phyloP scores from a whole-genome alignment of 352 stramenopile genomes.

The Pythium sukuiense region DNA sequence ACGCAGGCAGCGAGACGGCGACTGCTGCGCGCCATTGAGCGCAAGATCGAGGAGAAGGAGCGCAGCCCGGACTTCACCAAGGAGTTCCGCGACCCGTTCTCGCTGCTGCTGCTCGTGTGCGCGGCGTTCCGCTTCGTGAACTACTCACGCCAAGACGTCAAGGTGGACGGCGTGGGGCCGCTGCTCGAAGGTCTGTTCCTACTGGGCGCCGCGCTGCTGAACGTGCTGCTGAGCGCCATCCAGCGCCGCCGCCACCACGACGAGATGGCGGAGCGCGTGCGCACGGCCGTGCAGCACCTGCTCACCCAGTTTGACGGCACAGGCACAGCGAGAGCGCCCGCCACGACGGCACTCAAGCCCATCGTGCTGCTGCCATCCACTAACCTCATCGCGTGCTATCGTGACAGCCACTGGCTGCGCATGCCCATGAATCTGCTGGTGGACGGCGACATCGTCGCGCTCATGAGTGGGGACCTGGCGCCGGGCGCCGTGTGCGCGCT shows the following conservation, averaged over 20 bases:
- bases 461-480: conserved; percentile 84
- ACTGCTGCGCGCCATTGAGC: conserved; percentile 65
- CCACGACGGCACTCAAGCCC: conserved; percentile 25
- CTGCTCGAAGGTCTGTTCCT: conserved; percentile 65
- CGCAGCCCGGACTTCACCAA: conserved; percentile 55
- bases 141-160: conserved; percentile 34
- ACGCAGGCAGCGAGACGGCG: conserved; percentile 46
- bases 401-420: conserved; percentile 78
- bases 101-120: conserved; percentile 65
- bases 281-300: conserved; percentile 67
- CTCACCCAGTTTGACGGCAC: conserved; percentile 11
- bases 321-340: not conserved
- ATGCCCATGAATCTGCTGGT: conserved; percentile 85
- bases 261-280: conserved; percentile 77
- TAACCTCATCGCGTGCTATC: conserved; percentile 78
- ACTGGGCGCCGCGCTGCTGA: conserved; percentile 50
- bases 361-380: conserved; percentile 76
- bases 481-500: conserved; percentile 61
- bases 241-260: conserved; percentile 74
- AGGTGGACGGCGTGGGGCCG: conserved; percentile 31
- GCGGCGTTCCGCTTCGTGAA: conserved; percentile 63
- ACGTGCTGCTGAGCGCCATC: conserved; percentile 60
- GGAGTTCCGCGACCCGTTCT: conserved; percentile 75
- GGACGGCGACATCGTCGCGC: conserved; percentile 70
- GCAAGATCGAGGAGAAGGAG: conserved; percentile 76